Base-by-base conservation (phyloP, 345 rosid genomes). In the Dipteronia dyeriana region DNA sequence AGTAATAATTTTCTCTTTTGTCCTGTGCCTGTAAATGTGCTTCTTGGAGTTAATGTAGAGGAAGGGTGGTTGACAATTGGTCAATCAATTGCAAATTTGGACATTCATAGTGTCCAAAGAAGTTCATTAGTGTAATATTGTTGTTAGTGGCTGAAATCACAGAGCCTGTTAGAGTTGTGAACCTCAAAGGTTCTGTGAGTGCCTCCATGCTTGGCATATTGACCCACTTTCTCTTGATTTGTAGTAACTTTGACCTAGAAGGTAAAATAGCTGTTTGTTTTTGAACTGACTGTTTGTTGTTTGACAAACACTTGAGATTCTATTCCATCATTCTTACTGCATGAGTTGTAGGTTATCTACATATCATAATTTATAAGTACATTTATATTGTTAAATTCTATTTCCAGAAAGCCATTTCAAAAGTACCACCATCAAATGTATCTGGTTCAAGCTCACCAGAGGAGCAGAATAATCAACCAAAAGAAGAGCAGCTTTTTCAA, bases 381-480 rank as follows among this genome's bases (percentile, higher is more conserved):
- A 8, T 70, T 31, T 25, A 25, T 68, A 53, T 68, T 56, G n/a
- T 69, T 65, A 12, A 26, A 29, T 77, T 65, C 41, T 71, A 17
- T 76, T 70, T 70, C 23, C 86, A 89, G 93, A 84, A 74, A 74
- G 73, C 57, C 53, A 39, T 53, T 76, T 60, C 74, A 49, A 82
- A 73, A 79, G 51, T 77, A 76, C 45, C 75, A 72, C 82, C 88
- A 5, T 83, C 87, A 73, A 78, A 81, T 77, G 56, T 79, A 60
- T 88, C 89, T 5, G 86, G 82, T 68, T 83, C 83, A 74, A 78
- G 82, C 77, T 83, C 92, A 73, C 76, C 88, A 51, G 86, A 85
- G 73, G 90, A 87, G 77, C 86, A 75, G 74, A 81, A 65, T 11
- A 79, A 75, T 82, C 85, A 47, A 49, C 69, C 77, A 26, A 74